A percentile compares a stretch with the other conserved stretches of the same genome.
Evolutionary conservation across 2,329 filamentous ascomycete genomes (phyloP).

Genomic region (Penicillium capsulatum): DNA sequence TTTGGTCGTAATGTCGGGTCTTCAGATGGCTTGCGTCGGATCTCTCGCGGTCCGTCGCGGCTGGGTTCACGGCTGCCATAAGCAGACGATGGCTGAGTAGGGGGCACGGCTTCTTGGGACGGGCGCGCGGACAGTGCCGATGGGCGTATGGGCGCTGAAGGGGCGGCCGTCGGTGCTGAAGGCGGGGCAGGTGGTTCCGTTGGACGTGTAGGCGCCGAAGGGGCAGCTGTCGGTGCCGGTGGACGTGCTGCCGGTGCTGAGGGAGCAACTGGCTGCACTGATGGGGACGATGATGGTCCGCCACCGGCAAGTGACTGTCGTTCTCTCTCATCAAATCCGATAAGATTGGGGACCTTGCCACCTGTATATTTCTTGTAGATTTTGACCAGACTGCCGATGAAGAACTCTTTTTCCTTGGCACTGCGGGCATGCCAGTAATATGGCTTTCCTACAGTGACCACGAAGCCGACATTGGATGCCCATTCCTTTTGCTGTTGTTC

Average conservation of each 20-base stretch:
- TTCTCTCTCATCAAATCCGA: slow-evolving; percentile 78
- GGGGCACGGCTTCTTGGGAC: slow-evolving; percentile 20
- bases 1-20: slow-evolving; percentile 36
- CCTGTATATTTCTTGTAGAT: slow-evolving; percentile 96
- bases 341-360: slow-evolving; percentile 71
- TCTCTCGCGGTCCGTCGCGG: slow-evolving; percentile 34
- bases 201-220: too few species aligned
- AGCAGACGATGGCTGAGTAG: slow-evolving; percentile 25
- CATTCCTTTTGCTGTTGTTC: slow-evolving; percentile 64
- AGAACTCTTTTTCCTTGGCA: slow-evolving; percentile 96
- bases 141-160: too few species aligned
- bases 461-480: slow-evolving; percentile 79
- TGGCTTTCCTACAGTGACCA: slow-evolving; percentile 83
- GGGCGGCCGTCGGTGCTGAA: too few species aligned
- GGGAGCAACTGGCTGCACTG: slow-evolving; percentile 24
- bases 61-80: slow-evolving; percentile 33
- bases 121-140: slow-evolving; percentile 5
- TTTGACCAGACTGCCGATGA: slow-evolving; percentile 92
- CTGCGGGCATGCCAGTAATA: slow-evolving; percentile 97
- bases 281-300: slow-evolving; percentile 22
- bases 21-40: slow-evolving; percentile 32
- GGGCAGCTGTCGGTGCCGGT: too few species aligned
- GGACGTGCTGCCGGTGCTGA: slow-evolving; percentile 26
- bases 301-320: slow-evolving; percentile 67
- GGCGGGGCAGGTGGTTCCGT: slow-evolving; percentile 10